phyloP scores from a whole-genome alignment of 192 early-diverging fungal genomes.

The Rhizoclosmatium globosum region DNA sequence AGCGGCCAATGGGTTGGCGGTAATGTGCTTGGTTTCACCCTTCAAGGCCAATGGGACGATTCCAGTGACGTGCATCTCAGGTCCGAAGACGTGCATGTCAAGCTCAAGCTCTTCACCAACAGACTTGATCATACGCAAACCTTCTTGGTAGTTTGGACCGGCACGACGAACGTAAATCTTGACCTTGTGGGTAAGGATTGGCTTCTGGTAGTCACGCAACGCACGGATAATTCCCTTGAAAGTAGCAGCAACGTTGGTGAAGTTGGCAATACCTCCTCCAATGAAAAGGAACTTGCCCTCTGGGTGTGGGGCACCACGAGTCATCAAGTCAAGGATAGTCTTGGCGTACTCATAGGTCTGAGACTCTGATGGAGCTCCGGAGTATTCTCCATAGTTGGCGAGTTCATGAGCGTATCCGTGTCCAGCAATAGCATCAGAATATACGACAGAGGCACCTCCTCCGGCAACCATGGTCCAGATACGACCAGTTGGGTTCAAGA shows the following conservation, averaged over 20 bases:
- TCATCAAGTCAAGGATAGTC: slow-evolving; percentile 98
- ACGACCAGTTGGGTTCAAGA: slow-evolving; percentile 93
- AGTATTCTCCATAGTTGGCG: slow-evolving; percentile 99
- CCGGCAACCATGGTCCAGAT: slow-evolving; percentile 99
- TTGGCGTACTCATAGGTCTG: slow-evolving; percentile 99
- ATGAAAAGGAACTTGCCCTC: slow-evolving; percentile 98
- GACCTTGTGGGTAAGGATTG: slow-evolving; percentile 85
- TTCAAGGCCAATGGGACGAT: slow-evolving; percentile 94
- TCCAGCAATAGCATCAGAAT: slow-evolving; percentile 98
- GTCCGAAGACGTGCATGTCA: slow-evolving; percentile 94
- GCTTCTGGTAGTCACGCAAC: slow-evolving; percentile 90
- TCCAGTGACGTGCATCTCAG: slow-evolving; percentile 98
- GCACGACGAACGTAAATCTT: slow-evolving; percentile 97
- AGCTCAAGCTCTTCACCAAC: slow-evolving; percentile 93
- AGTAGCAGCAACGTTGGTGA: slow-evolving; percentile 98
- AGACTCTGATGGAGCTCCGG: slow-evolving; percentile 97
- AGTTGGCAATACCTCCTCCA: slow-evolving; percentile 99
- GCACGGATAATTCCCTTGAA: slow-evolving; percentile 99
- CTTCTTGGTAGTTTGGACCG: slow-evolving; percentile 99
- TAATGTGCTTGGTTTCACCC: slow-evolving; percentile 65
- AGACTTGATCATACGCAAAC: slow-evolving; percentile 92
- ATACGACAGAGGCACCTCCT: slow-evolving; percentile 98
- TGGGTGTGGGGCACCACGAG: slow-evolving; percentile 80
- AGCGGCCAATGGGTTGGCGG: neutral
- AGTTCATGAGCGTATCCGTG: slow-evolving; percentile 92